Evolutionary conservation across 1,284 basidiomycete genomes (phyloP), one percentile per base, ranked within the genome.

Genomic region (Ustilago crameri): DNA sequence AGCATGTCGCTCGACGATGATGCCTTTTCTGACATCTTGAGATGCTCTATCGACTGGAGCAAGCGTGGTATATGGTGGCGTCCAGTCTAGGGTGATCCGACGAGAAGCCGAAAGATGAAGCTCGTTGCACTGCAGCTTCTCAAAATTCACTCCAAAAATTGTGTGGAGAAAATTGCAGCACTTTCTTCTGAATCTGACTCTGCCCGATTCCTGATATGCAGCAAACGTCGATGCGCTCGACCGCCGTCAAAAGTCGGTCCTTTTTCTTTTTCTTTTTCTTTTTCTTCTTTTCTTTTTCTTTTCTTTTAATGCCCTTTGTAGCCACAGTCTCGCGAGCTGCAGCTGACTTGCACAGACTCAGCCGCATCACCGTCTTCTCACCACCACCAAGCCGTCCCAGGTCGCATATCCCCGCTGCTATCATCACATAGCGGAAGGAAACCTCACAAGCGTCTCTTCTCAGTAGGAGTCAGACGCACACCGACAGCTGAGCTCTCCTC

Each of bases 1-100:
- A 67, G 57, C 53, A 67, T 61, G n/a, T 67, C 64, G 46, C 53
- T 67, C 10, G 57, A 57, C 2, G 49, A 53, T 14, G 49, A 49
- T n/a, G 57, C 52, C 48, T 60, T 43, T 3, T 15, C 22, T 10
- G 50, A 49, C 57, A 67, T 67, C 18, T 43, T 57, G 24, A n/a
- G 12, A 23, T 37, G 12, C 15, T 37, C 5, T 37, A 37, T n/a
- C 35, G 23, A 22, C 17, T 3, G 10, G 18, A 15, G 10, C 9
- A 10, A 17, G 26, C 12, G 18, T 14, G 38, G 26, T 18, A n/a
- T 22, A 23, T 23, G n/a, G 40, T 42, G 18, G 40, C 8, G 22
- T 20, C 4, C 14, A 30, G 24, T 34, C n/a, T 35, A 41, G 27
- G 40, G 41, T 9, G 24, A 27, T 41, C 22, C 24, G 14, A 35